Percentiles rank a stretch among this genome's conserved stretches.
Evolutionary conservation across 2,329 filamentous ascomycete species (phyloP).

Genomic region (Diaporthe citriasiana): DNA sequence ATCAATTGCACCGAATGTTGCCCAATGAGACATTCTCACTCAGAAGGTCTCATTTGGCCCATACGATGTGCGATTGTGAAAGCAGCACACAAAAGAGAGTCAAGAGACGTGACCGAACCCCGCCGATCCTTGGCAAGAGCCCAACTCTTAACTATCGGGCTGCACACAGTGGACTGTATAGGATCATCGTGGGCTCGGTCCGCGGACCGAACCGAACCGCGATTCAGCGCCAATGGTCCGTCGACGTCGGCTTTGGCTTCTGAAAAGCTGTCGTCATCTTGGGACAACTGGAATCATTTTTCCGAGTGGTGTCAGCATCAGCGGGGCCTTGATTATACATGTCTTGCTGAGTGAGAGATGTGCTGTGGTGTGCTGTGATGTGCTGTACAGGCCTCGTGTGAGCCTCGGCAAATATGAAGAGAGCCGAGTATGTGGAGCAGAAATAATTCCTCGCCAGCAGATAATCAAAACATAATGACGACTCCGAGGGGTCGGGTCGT

Average conservation of each 20-base stretch:
- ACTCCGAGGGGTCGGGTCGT: conserved; percentile 3
- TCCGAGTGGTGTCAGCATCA: neutral
- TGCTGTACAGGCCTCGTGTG: neutral
- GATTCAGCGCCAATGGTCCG: neutral
- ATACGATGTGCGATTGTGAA: neutral
- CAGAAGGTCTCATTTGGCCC: neutral
- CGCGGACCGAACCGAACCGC: conserved; percentile 1
- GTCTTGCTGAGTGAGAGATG: neutral
- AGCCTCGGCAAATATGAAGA: neutral
- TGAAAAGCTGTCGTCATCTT: neutral
- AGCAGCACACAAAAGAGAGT: neutral
- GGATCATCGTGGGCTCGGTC: neutral
- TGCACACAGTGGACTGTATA: neutral
- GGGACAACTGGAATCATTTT: neutral
- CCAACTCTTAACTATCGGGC: neutral
- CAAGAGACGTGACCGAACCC: neutral
- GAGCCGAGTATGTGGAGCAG: neutral
- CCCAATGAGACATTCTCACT: neutral
- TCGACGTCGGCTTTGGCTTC: neutral
- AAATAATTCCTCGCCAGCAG: neutral
- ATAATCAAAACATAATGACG: conserved; percentile 15
- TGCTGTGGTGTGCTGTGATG: neutral
- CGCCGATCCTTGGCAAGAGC: neutral
- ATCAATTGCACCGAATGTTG: neutral
- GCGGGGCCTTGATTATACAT: neutral